Evolutionary conservation across 805 yeast species (phyloP).

Genomic region (Starmera caribaea): DNA sequence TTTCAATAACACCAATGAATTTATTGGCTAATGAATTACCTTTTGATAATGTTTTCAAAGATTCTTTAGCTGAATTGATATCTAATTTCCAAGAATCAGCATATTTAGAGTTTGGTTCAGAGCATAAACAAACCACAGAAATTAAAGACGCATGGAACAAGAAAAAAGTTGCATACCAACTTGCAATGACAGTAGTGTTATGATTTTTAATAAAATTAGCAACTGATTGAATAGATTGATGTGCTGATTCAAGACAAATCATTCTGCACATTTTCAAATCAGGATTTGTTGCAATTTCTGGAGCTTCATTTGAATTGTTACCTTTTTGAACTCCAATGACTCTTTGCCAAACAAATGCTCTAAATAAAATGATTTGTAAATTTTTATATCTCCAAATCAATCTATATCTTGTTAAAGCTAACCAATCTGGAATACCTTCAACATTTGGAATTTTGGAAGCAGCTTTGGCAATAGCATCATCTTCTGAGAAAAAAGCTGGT

Average conservation of each 20-base stretch:
- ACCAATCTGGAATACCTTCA: conserved; percentile 36
- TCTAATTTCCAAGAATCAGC: conserved; percentile 34
- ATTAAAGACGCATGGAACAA: conserved; percentile 54
- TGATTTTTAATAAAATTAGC: conserved; percentile 25
- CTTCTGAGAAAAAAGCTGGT: conserved; percentile 39
- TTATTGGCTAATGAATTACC: conserved; percentile 37
- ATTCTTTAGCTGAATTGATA: conserved; percentile 31
- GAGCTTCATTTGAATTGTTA: conserved; percentile 21
- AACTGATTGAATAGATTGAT: conserved; percentile 42
- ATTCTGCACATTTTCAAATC: conserved; percentile 40
- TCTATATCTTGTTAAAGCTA: conserved; percentile 40
- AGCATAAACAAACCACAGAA: conserved; percentile 43
- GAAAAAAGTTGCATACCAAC: conserved; percentile 59
- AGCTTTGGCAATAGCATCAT: conserved; percentile 21
- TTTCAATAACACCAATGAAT: conserved; percentile 36
- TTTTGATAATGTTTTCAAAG: conserved; percentile 26
- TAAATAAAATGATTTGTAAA: conserved; percentile 42
- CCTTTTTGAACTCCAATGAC: conserved; percentile 27
- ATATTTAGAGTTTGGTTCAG: conserved; percentile 38
- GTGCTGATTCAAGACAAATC: conserved; percentile 41
- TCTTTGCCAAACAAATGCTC: conserved; percentile 49
- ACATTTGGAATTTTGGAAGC: conserved; percentile 14
- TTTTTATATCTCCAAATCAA: conserved; percentile 51
- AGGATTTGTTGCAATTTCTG: conserved; percentile 25
- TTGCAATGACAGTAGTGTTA: conserved; percentile 34